A percentile compares a stretch with the other conserved stretches of the same genome.
These are phyloP conservation scores for Scenedesmus sp. DNA, from an alignment of 163 green algal species.

Conservation along the genomic window DNA sequence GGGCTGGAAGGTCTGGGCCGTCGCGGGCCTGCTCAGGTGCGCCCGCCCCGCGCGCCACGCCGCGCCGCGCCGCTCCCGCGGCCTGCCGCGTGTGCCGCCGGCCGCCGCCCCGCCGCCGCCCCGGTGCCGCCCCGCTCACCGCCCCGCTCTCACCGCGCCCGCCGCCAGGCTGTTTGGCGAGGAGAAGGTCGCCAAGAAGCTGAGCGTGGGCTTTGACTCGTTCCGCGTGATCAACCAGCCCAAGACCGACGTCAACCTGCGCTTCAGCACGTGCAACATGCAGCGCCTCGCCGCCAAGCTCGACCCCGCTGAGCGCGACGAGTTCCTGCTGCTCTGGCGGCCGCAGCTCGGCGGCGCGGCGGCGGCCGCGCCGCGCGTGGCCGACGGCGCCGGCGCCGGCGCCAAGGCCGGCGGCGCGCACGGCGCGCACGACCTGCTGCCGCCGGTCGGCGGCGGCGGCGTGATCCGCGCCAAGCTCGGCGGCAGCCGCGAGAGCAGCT, in stretches of 20 bases:
- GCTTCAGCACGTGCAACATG: slow-evolving; percentile 40
- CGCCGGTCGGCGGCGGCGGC: too few relatives aligned
- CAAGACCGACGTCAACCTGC: slow-evolving; percentile 47
- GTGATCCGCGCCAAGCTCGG: slow-evolving; percentile 8
- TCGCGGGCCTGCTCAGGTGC: slow-evolving; percentile 30
- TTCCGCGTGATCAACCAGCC: slow-evolving; percentile 41
- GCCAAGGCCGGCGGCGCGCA: too few relatives aligned
- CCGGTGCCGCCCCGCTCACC: too few relatives aligned
- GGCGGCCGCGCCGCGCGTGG: too few relatives aligned
- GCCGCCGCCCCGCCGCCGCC: too few relatives aligned
- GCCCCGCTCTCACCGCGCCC: neutral
- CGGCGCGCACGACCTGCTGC: too few relatives aligned
- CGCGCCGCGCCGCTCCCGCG: too few relatives aligned
- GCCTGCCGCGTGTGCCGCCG: neutral
- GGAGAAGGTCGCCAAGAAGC: slow-evolving; percentile 35
- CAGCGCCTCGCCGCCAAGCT: slow-evolving; percentile 16
- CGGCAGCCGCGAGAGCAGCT: neutral
- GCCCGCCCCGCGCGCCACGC: neutral
- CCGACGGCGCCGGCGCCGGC: too few relatives aligned
- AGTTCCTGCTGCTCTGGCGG: slow-evolving; percentile 46
- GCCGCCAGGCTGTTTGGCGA: neutral
- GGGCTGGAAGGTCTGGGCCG: slow-evolving; percentile 41
- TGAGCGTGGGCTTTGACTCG: slow-evolving; percentile 34
- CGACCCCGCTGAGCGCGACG: slow-evolving; percentile 18
- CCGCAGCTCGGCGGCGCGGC: neutral